These are phyloP conservation scores for Brettanomyces nanus DNA, from an alignment of 805 yeast species.

Conservation along the genomic window DNA sequence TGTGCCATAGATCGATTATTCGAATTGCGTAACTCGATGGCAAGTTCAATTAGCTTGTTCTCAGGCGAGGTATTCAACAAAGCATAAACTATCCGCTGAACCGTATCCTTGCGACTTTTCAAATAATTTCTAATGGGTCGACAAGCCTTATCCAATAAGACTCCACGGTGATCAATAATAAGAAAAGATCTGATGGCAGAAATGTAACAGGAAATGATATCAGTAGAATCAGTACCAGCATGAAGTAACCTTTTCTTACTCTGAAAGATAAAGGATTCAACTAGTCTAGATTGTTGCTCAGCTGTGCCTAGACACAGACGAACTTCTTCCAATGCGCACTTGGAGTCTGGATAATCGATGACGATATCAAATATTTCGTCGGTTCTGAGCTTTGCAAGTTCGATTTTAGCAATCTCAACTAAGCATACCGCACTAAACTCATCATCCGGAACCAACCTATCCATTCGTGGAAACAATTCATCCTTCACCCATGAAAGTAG, in stretches of 20 bases:
- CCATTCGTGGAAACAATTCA: constrained; percentile 29
- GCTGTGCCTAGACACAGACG: constrained; percentile 40
- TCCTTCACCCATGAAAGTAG: constrained; percentile 27
- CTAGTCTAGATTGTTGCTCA: constrained; percentile 43
- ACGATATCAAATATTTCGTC: constrained; percentile 55
- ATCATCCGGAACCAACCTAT: constrained; percentile 10
- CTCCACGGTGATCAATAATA: constrained; percentile 81
- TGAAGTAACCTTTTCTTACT: constrained; percentile 50
- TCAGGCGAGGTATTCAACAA: constrained; percentile 42
- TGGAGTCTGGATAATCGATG: constrained; percentile 41
- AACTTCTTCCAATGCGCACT: constrained; percentile 49
- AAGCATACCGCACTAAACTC: constrained; percentile 12
- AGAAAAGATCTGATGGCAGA: constrained; percentile 65
- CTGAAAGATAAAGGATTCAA: constrained; percentile 37
- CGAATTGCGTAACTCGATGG: constrained; percentile 39
- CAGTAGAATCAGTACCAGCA: constrained; percentile 74
- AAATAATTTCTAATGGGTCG: constrained; percentile 69
- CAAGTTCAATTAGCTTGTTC: constrained; percentile 40
- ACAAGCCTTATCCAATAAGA: constrained; percentile 67
- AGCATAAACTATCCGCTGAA: constrained; percentile 62
- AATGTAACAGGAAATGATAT: constrained; percentile 61
- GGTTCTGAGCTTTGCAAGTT: constrained; percentile 36
- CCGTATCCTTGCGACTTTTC: constrained; percentile 66
- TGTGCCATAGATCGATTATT: constrained; percentile 11
- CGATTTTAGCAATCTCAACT: constrained; percentile 14